phyloP scores from a whole-genome alignment of 495 filamentous ascomycete species.

The Hyaloscypha finlandica region DNA sequence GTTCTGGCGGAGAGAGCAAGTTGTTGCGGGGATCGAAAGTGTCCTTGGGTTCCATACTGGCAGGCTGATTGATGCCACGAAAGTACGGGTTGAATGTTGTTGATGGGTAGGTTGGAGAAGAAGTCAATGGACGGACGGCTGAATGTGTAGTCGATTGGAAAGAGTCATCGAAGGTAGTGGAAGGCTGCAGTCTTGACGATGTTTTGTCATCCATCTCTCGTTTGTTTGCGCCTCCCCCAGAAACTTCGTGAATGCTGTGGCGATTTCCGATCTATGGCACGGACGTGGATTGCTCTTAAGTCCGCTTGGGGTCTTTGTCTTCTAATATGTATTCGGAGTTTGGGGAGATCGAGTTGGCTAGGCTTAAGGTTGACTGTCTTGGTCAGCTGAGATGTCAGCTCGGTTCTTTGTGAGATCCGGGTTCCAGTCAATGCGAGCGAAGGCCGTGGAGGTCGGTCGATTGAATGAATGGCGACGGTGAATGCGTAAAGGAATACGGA shows the following conservation, averaged over 20 bases:
- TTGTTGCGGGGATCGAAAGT: slow-evolving; percentile 47
- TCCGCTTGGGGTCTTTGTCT: slow-evolving; percentile 18
- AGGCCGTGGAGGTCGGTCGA: slow-evolving; percentile 14
- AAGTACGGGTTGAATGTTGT: slow-evolving; percentile 24
- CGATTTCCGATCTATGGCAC: slow-evolving; percentile 24
- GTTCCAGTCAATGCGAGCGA: slow-evolving; percentile 32
- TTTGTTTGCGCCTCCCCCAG: slow-evolving; percentile 23
- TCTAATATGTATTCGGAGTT: slow-evolving; percentile 13
- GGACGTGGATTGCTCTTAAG: slow-evolving; percentile 27
- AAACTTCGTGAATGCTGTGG: slow-evolving; percentile 22
- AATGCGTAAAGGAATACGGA: slow-evolving; percentile 12
- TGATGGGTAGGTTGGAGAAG: slow-evolving; percentile 11
- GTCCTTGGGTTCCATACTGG: slow-evolving; percentile 27
- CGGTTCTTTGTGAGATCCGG: slow-evolving; percentile 31
- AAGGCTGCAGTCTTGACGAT: slow-evolving; percentile 30
- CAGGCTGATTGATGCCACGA: slow-evolving; percentile 22
- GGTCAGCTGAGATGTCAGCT: slow-evolving; percentile 28
- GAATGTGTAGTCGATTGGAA: slow-evolving; percentile 23
- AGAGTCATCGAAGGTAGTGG: slow-evolving; percentile 32
- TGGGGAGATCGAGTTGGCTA: slow-evolving; percentile 13
- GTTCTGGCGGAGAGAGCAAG: slow-evolving; percentile 77
- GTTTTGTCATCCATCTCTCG: slow-evolving; percentile 34
- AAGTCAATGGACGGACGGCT: slow-evolving; percentile 15
- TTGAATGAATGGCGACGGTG: slow-evolving; percentile 15
- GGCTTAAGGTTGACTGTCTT: slow-evolving; percentile 7